Conservation (phyloP, 352 stramenopile genomes). For the Phytopythium delawarense region DNA sequence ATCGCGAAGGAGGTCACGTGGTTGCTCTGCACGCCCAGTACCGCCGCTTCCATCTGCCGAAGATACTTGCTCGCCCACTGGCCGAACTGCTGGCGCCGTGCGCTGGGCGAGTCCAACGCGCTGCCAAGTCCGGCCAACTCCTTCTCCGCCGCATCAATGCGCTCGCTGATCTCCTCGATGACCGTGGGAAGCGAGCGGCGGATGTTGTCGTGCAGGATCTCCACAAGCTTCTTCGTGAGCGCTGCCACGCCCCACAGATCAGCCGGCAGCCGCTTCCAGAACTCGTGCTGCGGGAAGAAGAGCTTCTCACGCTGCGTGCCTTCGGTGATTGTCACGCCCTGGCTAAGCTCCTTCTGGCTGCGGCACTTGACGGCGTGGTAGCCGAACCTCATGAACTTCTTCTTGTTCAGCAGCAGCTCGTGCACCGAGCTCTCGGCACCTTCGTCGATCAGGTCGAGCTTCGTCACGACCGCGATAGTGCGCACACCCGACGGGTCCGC, state of each 20-base stretch:
- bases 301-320: constrained; percentile 41
- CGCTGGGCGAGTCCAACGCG: constrained; percentile 14
- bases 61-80: constrained; percentile 29
- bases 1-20: not conserved
- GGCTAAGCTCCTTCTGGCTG: constrained; percentile 61
- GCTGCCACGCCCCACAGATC: constrained; percentile 30
- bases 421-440: constrained; percentile 65
- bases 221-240: constrained; percentile 31
- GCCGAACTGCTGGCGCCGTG: constrained; percentile 26
- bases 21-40: constrained; percentile 7
- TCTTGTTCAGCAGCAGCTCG: constrained; percentile 72
- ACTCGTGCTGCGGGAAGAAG: constrained; percentile 53
- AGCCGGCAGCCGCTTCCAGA: constrained; percentile 28
- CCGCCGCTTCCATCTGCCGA: constrained; percentile 25
- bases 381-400: constrained; percentile 55
- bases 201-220: constrained; percentile 51
- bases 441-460: constrained; percentile 85
- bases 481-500: constrained; percentile 61
- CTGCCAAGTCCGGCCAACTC: constrained; percentile 21
- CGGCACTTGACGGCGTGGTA: constrained; percentile 89
- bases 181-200: constrained; percentile 39
- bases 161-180: constrained; percentile 32
- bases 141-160: constrained; percentile 15
- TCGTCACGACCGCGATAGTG: constrained; percentile 87
- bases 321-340: constrained; percentile 49